A percentile compares a stretch with the other conserved stretches of the same genome.
Conservation (phyloP, 805 yeast species). For the Kregervanrija delftensis region DNA sequence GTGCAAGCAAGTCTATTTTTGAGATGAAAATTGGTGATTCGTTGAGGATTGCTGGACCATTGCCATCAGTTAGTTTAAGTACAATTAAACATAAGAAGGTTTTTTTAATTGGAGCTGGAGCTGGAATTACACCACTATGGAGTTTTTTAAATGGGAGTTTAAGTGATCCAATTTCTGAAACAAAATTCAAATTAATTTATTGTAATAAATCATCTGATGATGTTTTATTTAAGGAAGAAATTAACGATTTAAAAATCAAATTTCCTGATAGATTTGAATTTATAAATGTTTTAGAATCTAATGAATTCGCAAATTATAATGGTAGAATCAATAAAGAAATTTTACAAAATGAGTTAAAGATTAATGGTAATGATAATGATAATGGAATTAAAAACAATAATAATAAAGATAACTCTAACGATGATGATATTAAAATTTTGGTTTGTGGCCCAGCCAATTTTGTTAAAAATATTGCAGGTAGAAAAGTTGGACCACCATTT, state of each 20-base stretch:
- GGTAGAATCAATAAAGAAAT: neutral
- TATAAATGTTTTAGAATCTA: slow-evolving; percentile 2
- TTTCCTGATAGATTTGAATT: slow-evolving; percentile 4
- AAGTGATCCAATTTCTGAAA: neutral
- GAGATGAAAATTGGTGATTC: slow-evolving; percentile 3
- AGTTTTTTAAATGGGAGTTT: slow-evolving; percentile 1
- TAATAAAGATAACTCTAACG: too few species aligned
- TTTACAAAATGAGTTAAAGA: neutral
- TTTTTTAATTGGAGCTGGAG: slow-evolving; percentile 8
- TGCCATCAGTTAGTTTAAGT: neutral
- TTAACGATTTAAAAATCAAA: slow-evolving; percentile 25
- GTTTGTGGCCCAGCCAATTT: slow-evolving; percentile 4
- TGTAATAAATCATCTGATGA: slow-evolving; percentile 1
- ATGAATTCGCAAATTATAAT: neutral
- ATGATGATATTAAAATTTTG: neutral
- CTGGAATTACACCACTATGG: slow-evolving; percentile 9
- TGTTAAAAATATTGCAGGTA: neutral
- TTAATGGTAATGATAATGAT: neutral
- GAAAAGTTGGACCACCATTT: slow-evolving; percentile 1
- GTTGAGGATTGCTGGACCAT: slow-evolving; percentile 2
- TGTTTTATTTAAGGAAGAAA: slow-evolving; percentile 14
- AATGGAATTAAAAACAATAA: too few species aligned
- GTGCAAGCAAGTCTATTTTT: slow-evolving; percentile 1
- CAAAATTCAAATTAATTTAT: neutral
- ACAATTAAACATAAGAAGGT: neutral